A percentile compares a stretch with the other conserved stretches of the same genome.
Evolutionary conservation across 192 early-diverging fungal species (phyloP).

Genomic region (Backusella mclennaniae): DNA sequence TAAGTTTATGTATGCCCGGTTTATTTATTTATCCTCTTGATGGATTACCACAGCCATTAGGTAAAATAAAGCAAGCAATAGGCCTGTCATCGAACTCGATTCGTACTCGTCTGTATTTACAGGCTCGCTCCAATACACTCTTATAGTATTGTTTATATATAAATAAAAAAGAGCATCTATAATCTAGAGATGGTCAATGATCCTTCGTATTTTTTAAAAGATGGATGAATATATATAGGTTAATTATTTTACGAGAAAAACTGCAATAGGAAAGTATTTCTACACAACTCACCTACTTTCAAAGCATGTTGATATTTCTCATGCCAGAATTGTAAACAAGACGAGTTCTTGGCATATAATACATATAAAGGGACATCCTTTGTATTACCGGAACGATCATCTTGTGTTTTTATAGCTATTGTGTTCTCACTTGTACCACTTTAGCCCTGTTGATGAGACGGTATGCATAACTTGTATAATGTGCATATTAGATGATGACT

Average conservation of each 20-base stretch:
- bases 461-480: background rate
- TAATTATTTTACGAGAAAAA: too few species aligned
- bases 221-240: too few species aligned
- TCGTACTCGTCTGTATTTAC: too few species aligned
- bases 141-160: too few species aligned
- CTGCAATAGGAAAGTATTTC: background rate
- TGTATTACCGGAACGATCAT: background rate
- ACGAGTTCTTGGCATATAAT: background rate
- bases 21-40: too few species aligned
- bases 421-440: background rate
- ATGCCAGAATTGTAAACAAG: background rate
- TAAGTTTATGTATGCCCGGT: too few species aligned
- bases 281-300: background rate
- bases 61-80: too few species aligned
- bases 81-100: too few species aligned
- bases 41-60: too few species aligned
- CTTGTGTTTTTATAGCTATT: background rate
- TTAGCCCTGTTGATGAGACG: background rate
- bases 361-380: background rate
- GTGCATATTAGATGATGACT: background rate
- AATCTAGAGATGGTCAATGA: background rate
- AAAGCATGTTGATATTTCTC: background rate
- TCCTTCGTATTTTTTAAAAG: background rate
- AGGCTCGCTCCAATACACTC: too few species aligned
- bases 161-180: background rate